These are phyloP conservation scores for Phytophthora citrophthora DNA, from an alignment of 352 stramenopile species.

Conservation along the genomic window DNA sequence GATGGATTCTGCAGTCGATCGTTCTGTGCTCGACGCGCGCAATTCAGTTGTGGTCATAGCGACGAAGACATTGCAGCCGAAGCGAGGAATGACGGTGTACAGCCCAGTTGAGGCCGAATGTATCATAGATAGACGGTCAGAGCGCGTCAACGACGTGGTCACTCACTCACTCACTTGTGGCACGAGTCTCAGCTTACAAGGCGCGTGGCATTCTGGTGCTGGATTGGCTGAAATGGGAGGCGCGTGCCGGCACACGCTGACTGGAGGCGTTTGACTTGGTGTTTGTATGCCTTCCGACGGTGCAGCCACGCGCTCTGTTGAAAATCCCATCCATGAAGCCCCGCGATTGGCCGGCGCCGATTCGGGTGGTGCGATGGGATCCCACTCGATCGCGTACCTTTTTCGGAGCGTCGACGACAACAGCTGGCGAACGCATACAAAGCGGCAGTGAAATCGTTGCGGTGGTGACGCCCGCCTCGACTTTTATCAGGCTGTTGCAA, in stretches of 20 bases:
- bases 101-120: not conserved
- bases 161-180: not conserved
- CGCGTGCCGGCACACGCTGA: conserved; percentile 16
- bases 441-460: not conserved
- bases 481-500: no score
- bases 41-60: conserved; percentile 18
- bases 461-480: not conserved
- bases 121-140: not conserved
- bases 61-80: not conserved
- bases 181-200: conserved; percentile 1
- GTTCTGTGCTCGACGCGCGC: conserved; percentile 9
- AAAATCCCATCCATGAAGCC: not conserved
- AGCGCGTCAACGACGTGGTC: conserved; percentile 2
- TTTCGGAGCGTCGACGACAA: not conserved
- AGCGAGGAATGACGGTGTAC: conserved; percentile 7
- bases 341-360: conserved; percentile 3
- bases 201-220: conserved; percentile 13
- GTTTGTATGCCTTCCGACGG: conserved; percentile 18
- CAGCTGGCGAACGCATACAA: not conserved
- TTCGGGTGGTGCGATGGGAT: conserved; percentile 10
- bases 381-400: not conserved
- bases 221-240: conserved; percentile 11
- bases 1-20: not conserved
- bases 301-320: conserved; percentile 4
- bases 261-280: conserved; percentile 8